These are phyloP conservation scores for Colletotrichum navitas DNA, from an alignment of 2,329 filamentous ascomycete species.

Conservation along the genomic window DNA sequence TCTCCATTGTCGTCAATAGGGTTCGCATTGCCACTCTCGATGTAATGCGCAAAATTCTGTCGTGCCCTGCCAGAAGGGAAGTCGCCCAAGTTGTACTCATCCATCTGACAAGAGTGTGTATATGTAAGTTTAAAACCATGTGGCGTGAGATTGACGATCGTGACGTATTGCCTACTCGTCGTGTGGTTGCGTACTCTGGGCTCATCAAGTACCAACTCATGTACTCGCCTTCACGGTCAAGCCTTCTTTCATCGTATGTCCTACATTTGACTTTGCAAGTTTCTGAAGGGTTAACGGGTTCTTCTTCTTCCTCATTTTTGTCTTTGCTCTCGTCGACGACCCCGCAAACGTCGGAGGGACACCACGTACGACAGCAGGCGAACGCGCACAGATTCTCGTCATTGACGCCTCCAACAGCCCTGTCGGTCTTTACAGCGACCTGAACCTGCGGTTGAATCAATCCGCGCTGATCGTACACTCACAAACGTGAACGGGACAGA, in stretches of 20 bases:
- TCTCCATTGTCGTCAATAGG: slow-evolving; percentile 49
- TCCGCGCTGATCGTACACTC: too few relatives aligned
- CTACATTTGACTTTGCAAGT: not conserved
- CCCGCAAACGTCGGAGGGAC: slow-evolving; percentile 48
- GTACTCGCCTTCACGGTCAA: slow-evolving; percentile 8
- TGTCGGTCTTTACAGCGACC: slow-evolving; percentile 40
- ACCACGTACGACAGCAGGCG: slow-evolving; percentile 60
- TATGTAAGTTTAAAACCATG: slow-evolving; percentile 47
- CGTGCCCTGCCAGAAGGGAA: slow-evolving; percentile 50
- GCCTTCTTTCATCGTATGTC: not conserved
- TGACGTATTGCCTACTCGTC: slow-evolving; percentile 47
- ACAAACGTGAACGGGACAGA: slow-evolving; percentile 10
- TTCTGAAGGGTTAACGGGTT: slow-evolving; percentile 1
- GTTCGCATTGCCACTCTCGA: slow-evolving; percentile 38
- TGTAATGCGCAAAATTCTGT: slow-evolving; percentile 49
- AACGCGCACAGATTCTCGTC: slow-evolving; percentile 60
- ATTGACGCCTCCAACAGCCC: slow-evolving; percentile 50
- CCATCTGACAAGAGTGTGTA: slow-evolving; percentile 48
- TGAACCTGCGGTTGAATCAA: slow-evolving; percentile 47
- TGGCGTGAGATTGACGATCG: slow-evolving; percentile 53
- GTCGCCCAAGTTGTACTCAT: slow-evolving; percentile 50
- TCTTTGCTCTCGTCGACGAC: not conserved
- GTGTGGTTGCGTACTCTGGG: not conserved
- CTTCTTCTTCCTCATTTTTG: not conserved
- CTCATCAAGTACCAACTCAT: slow-evolving; percentile 29